A percentile compares a stretch with the other conserved stretches of the same genome.
phyloP scores from a whole-genome alignment of 805 yeast genomes.

The Lipomyces spencermartinsiae region DNA sequence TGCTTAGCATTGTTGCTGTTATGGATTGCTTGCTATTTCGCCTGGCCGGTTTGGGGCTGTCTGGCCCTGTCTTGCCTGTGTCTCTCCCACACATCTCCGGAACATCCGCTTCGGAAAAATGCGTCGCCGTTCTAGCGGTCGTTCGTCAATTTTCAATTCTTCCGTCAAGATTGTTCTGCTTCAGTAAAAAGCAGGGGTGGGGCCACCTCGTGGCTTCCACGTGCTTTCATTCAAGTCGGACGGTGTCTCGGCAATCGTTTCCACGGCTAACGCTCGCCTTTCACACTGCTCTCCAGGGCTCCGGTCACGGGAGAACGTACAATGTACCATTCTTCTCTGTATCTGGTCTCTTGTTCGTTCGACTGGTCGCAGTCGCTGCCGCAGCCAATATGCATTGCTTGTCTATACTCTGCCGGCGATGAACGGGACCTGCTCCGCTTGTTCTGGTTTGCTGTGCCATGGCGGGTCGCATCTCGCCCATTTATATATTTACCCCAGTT shows the following conservation, averaged over 20 bases:
- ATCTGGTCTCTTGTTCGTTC: background rate
- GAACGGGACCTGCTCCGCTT: background rate
- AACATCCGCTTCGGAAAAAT: background rate
- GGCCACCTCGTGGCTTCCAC: background rate
- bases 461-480: background rate
- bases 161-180: background rate
- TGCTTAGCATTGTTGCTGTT: background rate
- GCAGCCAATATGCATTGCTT: background rate
- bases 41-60: background rate
- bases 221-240: constrained; percentile 3
- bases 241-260: background rate
- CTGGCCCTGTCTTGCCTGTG: background rate
- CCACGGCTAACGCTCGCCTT: background rate
- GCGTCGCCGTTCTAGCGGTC: background rate
- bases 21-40: background rate
- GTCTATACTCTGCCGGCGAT: background rate
- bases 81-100: background rate
- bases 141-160: background rate
- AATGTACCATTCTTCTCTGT: background rate
- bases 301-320: background rate
- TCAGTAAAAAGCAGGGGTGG: background rate
- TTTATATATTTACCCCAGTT: background rate
- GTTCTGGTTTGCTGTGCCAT: background rate
- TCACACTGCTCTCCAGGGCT: background rate
- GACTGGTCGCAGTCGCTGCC: background rate